These are phyloP conservation scores for Claviceps purpurea DNA, from an alignment of 2,329 filamentous ascomycete species.

Conservation along the genomic window DNA sequence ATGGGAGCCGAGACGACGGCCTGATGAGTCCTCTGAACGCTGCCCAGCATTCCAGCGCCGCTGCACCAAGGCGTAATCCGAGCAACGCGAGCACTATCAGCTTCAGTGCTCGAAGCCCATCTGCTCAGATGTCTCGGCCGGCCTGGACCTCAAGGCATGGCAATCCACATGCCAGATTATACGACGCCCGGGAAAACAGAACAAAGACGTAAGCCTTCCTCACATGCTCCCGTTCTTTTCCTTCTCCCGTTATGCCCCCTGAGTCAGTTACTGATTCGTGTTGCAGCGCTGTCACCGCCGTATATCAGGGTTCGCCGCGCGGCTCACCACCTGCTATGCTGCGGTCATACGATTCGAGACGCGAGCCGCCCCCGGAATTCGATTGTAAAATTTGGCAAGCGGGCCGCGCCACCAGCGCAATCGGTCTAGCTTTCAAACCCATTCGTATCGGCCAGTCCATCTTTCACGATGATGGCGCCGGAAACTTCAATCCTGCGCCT, in stretches of 20 bases:
- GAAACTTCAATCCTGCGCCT: constrained; percentile 83
- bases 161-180: constrained; percentile 75
- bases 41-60: constrained; percentile 27
- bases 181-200: constrained; percentile 72
- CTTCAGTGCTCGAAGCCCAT: constrained; percentile 55
- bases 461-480: constrained; percentile 85
- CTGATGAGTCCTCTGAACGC: constrained; percentile 27
- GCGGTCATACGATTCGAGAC: constrained; percentile 88
- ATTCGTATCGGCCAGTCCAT: constrained; percentile 86
- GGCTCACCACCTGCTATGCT: constrained; percentile 59
- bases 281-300: constrained; percentile 69
- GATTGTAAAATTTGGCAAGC: constrained; percentile 97
- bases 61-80: constrained; percentile 44
- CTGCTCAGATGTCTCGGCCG: constrained; percentile 39
- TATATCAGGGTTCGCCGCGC: constrained; percentile 70
- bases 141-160: constrained; percentile 49
- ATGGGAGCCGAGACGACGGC: constrained; percentile 31
- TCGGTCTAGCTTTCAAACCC: constrained; percentile 88
- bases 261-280: background rate
- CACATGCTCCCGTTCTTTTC: background rate
- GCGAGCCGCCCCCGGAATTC: constrained; percentile 79
- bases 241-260: background rate
- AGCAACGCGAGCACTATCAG: constrained; percentile 78
- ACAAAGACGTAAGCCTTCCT: constrained; percentile 66
- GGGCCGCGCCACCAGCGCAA: constrained; percentile 83